Conservation (phyloP, 768 basidiomycete species). For the Dacryopinax spathularia region DNA sequence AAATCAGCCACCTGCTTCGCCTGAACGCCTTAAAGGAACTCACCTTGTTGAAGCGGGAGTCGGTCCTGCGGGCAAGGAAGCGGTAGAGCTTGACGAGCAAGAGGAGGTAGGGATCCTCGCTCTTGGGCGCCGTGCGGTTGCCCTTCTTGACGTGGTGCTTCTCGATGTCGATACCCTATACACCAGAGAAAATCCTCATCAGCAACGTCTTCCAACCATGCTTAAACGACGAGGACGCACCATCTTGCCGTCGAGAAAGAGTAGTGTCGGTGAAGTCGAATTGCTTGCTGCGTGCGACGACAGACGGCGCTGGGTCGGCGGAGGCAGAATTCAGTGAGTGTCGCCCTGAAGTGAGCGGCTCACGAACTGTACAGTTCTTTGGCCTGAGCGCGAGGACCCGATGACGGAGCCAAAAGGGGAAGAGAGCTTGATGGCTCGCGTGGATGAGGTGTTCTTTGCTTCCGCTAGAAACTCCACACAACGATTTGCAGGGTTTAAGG, state of each 20-base stretch:
- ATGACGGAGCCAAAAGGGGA: too few relatives aligned
- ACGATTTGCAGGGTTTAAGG: background rate
- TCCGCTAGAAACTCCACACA: background rate
- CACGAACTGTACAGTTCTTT: background rate
- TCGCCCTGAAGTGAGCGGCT: background rate
- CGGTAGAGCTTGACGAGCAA: conserved; percentile 99
- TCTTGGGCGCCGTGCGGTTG: conserved; percentile 84
- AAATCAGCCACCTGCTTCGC: conserved; percentile 11
- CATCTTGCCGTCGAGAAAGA: conserved; percentile 9
- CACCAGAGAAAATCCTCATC: background rate
- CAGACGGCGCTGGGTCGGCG: background rate
- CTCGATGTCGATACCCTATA: conserved; percentile 87
- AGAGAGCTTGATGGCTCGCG: background rate
- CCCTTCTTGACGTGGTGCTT: conserved; percentile 99
- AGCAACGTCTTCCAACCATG: background rate
- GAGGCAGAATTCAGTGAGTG: background rate
- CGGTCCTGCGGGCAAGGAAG: conserved; percentile 94
- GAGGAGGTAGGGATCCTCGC: conserved; percentile 97
- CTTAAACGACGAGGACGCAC: conserved; percentile 1
- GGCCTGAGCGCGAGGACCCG: background rate
- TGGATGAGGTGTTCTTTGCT: background rate
- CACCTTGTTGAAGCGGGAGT: conserved; percentile 91
- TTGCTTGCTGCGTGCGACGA: background rate
- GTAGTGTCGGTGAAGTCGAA: conserved; percentile 4
- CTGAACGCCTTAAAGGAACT: background rate